These are phyloP conservation scores for Trichoderma brevicompactum DNA, from an alignment of 2,329 filamentous ascomycete genomes.

Conservation along the genomic window DNA sequence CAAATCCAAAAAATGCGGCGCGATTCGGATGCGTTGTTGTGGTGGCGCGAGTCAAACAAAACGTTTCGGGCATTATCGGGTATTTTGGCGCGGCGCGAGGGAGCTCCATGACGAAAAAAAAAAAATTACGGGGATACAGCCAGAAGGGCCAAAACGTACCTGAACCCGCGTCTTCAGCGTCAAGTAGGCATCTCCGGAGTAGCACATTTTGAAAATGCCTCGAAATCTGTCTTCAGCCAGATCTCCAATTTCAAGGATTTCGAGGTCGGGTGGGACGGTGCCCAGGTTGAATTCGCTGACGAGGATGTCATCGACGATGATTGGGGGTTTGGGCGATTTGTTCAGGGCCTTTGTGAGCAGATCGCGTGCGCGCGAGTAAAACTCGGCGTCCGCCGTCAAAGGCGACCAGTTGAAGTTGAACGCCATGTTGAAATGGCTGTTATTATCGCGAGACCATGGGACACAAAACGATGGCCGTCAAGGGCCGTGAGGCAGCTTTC, in stretches of 20 bases:
- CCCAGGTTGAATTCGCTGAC: slow-evolving; percentile 97
- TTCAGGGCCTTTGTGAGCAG: slow-evolving; percentile 94
- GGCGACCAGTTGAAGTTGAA: slow-evolving; percentile 99
- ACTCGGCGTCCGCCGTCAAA: slow-evolving; percentile 89
- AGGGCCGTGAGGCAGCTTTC: slow-evolving; percentile 23
- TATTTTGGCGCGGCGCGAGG: slow-evolving; percentile 27
- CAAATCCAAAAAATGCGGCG: slow-evolving; percentile 5
- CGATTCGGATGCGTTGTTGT: slow-evolving; percentile 11
- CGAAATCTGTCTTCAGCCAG: slow-evolving; percentile 95
- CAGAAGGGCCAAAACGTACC: slow-evolving; percentile 53
- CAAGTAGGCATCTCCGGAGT: slow-evolving; percentile 91
- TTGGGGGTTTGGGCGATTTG: slow-evolving; percentile 96
- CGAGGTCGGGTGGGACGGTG: slow-evolving; percentile 89
- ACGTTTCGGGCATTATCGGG: slow-evolving; percentile 33
- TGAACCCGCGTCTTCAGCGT: slow-evolving; percentile 96
- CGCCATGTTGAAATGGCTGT: slow-evolving; percentile 73
- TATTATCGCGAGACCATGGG: slow-evolving; percentile 43
- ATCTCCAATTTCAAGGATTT: slow-evolving; percentile 97
- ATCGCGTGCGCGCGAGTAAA: slow-evolving; percentile 88
- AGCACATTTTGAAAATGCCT: slow-evolving; percentile 99
- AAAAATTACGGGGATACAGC: slow-evolving; percentile 27
- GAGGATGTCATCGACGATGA: slow-evolving; percentile 98
- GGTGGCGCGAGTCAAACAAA: slow-evolving; percentile 15
- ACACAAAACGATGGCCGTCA: slow-evolving; percentile 33
- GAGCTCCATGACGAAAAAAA: slow-evolving; percentile 14